phyloP scores from a whole-genome alignment of 2,329 filamentous ascomycete species.

The Cordyceps javanica region DNA sequence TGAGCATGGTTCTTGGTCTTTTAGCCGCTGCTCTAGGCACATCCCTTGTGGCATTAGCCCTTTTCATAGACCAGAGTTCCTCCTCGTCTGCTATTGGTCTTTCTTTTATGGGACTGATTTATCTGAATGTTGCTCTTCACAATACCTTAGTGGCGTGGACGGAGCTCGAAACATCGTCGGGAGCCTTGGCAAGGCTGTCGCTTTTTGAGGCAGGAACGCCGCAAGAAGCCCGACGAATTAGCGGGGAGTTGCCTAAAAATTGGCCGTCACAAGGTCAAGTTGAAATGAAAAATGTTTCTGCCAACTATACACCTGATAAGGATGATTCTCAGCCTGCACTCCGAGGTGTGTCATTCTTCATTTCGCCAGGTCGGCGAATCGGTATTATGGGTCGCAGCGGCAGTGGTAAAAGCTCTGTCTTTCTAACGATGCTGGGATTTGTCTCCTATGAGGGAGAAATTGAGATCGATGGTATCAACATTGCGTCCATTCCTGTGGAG shows the following conservation, averaged over 20 bases:
- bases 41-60: not conserved
- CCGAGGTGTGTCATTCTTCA: not conserved
- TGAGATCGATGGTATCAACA: slow-evolving; percentile 34
- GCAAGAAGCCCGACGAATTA: not conserved
- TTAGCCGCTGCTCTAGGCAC: not conserved
- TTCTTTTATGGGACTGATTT: not conserved
- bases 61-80: not conserved
- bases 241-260: not conserved
- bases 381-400: not conserved
- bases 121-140: not conserved
- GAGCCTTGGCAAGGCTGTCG: not conserved
- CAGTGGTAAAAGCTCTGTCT: slow-evolving; percentile 5
- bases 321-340: too few species aligned
- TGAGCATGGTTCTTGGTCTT: not conserved
- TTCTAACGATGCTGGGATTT: not conserved
- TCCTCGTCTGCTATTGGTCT: not conserved
- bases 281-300: not conserved
- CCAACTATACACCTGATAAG: not conserved
- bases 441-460: slow-evolving; percentile 22
- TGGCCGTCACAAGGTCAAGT: not conserved
- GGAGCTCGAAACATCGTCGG: not conserved
- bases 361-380: not conserved
- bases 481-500: slow-evolving; percentile 31
- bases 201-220: not conserved
- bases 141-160: not conserved